Conservation (phyloP, 2,329 filamentous ascomycete genomes). For the Chaetomium globosum region DNA sequence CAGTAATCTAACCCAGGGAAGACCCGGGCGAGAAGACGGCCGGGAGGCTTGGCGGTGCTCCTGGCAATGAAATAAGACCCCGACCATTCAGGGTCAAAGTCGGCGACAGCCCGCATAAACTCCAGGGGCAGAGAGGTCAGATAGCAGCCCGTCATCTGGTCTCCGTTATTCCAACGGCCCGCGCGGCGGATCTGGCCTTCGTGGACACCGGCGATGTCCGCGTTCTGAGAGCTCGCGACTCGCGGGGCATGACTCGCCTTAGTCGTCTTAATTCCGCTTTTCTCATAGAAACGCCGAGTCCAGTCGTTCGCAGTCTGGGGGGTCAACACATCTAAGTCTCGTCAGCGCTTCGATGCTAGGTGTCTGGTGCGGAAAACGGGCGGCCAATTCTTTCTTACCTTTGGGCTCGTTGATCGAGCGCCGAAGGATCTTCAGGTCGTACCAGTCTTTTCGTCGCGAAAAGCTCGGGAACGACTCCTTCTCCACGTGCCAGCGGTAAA, state of each 20-base stretch:
- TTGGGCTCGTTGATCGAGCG: background rate
- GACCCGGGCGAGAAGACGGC: background rate
- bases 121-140: slow-evolving; percentile 1
- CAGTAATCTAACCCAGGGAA: slow-evolving; percentile 2
- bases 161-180: too few species aligned
- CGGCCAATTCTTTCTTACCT: too few species aligned
- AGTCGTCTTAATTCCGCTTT: too few species aligned
- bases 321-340: too few species aligned
- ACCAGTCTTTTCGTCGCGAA: background rate
- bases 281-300: too few species aligned
- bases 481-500: background rate
- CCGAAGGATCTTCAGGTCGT: slow-evolving; percentile 1
- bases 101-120: slow-evolving; percentile 6
- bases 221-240: too few species aligned
- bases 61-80: background rate
- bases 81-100: slow-evolving; percentile 7
- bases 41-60: background rate
- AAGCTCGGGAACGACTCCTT: slow-evolving; percentile 2
- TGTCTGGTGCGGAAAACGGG: too few species aligned
- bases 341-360: too few species aligned
- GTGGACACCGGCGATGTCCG: too few species aligned
- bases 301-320: too few species aligned
- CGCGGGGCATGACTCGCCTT: too few species aligned
- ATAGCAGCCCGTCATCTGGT: slow-evolving; percentile 4
- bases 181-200: too few species aligned